A percentile compares a stretch with the other conserved stretches of the same genome.
Evolutionary conservation across 75 land plant species (phyloP).

Genomic region (Picea glauca): DNA sequence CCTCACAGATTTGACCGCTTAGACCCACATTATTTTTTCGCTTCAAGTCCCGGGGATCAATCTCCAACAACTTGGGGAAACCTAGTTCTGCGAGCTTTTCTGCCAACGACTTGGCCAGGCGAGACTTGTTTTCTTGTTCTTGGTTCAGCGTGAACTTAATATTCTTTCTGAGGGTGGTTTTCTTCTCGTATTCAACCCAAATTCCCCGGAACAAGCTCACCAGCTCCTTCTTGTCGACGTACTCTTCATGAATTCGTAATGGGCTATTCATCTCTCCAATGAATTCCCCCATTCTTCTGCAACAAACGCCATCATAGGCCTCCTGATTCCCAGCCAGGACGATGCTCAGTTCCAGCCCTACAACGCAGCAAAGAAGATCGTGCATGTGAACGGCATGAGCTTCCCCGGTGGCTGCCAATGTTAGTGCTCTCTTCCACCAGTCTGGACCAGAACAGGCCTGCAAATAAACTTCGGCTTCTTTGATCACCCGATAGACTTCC

Average conservation of each 20-base stretch:
- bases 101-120: slow-evolving; percentile 13
- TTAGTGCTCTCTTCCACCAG: slow-evolving; percentile 28
- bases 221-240: slow-evolving; percentile 13
- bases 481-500: slow-evolving; percentile 22
- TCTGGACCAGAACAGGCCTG: slow-evolving; percentile 18
- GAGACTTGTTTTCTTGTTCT: slow-evolving; percentile 25
- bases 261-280: slow-evolving; percentile 14
- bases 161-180: too few species aligned
- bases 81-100: slow-evolving; percentile 11
- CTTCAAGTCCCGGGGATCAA: slow-evolving; percentile 26
- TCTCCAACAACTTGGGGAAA: slow-evolving; percentile 17
- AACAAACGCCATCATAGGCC: slow-evolving; percentile 10
- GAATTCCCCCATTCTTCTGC: slow-evolving; percentile 16
- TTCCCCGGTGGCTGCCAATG: slow-evolving; percentile 16
- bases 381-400: slow-evolving; percentile 28
- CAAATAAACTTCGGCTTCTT: slow-evolving; percentile 25
- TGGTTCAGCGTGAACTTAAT: too few species aligned
- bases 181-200: too few species aligned
- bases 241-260: slow-evolving; percentile 8
- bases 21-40: slow-evolving; percentile 10
- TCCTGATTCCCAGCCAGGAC: slow-evolving; percentile 10
- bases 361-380: slow-evolving; percentile 23
- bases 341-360: slow-evolving; percentile 15
- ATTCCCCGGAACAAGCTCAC: too few species aligned
- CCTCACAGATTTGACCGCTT: slow-evolving; percentile 15